Base-by-base conservation (phyloP, 1,284 basidiomycete genomes). In the Microbotryum scabiosae region DNA sequence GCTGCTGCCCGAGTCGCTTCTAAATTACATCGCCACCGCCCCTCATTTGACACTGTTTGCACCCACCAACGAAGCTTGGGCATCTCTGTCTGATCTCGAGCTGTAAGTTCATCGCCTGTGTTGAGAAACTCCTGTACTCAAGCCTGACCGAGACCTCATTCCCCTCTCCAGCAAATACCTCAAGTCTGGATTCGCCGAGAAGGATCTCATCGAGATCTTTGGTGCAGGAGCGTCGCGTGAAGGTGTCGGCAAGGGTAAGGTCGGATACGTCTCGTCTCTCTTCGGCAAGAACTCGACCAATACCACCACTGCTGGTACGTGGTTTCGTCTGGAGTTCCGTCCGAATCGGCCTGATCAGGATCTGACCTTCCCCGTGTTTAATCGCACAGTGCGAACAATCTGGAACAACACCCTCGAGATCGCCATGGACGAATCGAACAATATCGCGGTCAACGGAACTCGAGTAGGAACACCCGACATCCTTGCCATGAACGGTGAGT, bases 11-110 rank as follows among this genome's bases (percentile, higher is more conserved):
- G n/a, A 54, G 1, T 59, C 62, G 0, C 36, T 69, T 3, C 62
- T 71, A 50, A 57, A 67, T 45, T 66, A 66, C 48, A 61, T 70
- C n/a, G 59, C 51, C 12, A 63, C 61, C 18, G 55, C 71, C 61
- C 0, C 88, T 0, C 85, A 87, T 70, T 77, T 96, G 41, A 97
- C 94, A 0, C 70, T 98, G 44, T 99, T 99, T 74, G 81, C 96
- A 2, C 94, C 96, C 0, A 79, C 86, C 18, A 83, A 96, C 71
- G 77, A 81, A 26, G 93, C 96, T 12, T 97, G 80, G 85, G 83
- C 78, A 80, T 51, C 71, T 45, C 76, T 86, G 61, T 81, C 82
- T 70, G 64, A 66, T 4, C 60, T 64, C 41, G 62, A 63, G 45
- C 55, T 64, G 62, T 62, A 60, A 21, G 64, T 16, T n/a, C 16